Evolutionary conservation across 192 early-diverging fungal genomes (phyloP), one percentile per base, ranked within the genome.

Genomic region (Umbelopsis ramanniana): DNA sequence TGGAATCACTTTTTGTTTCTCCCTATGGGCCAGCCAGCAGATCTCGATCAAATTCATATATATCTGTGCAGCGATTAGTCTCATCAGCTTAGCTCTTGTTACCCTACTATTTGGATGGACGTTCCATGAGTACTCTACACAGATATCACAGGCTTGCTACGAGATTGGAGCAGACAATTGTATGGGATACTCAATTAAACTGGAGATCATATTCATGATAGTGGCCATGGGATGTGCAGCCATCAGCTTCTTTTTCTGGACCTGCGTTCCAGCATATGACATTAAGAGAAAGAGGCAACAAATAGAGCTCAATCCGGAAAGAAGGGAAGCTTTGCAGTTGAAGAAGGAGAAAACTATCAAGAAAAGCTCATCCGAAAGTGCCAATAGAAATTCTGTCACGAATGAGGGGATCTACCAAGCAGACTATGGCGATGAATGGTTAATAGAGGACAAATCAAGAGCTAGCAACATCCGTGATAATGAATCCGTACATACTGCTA

Each of bases 191-290:
- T 29, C 47, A 17, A 12, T 43, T 2, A 46, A 46, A 21, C 17
- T 67, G 10, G 73, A 74, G 24, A 37, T 50, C n/a, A 52, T 74
- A 15, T 52, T 74, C 17, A 23, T 74, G 46, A 47, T 52, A 22
- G 48, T 68, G 10, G 40, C 67, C 9, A 22, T 69, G 38, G 66
- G 9, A 3, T 46, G 33, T 22, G 14, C n/a, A 17, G 23, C 37
- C 37, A 46, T 46, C 40, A 67, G 35, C 33, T 22, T 67, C 12
- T 68, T 73, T 15, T 6, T 70, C 15, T 70, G 69, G 69, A 52
- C 69, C 11, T 54, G 48, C 9, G 48, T 70, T 40, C 69, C 69
- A 26, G 69, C 69, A 22, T 70, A 70, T 14, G 69, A 70, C 23
- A 50, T 70, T 48, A 40, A 70, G 48, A 3, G 48, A 4, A 70